Evolutionary conservation across 345 rosid species (phyloP).

Genomic region (Physaria fendleri): DNA sequence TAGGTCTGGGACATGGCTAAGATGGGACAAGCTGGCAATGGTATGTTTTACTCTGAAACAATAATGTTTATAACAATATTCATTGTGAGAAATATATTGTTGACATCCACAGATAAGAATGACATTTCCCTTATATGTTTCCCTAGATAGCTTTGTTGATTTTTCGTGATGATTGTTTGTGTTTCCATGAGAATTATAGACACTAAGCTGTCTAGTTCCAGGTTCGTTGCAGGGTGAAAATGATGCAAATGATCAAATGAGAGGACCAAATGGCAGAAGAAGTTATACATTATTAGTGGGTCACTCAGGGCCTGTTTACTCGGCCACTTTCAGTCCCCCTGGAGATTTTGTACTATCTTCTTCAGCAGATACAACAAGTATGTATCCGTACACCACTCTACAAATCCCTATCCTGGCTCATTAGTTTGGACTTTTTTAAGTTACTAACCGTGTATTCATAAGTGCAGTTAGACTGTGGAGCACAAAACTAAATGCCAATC

Average conservation of each 20-base stretch:
- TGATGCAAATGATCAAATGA: slow-evolving; percentile 46
- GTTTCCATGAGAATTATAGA: neutral
- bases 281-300: slow-evolving; percentile 72
- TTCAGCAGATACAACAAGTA: slow-evolving; percentile 93
- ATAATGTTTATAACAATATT: neutral
- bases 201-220: slow-evolving; percentile 32
- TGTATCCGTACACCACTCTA: slow-evolving; percentile 6
- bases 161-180: slow-evolving; percentile 11
- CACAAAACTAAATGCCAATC: slow-evolving; percentile 89
- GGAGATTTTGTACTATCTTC: slow-evolving; percentile 91
- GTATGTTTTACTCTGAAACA: slow-evolving; percentile 37
- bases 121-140: neutral
- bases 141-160: neutral
- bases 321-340: slow-evolving; percentile 78
- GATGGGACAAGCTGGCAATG: slow-evolving; percentile 59
- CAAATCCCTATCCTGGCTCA: neutral
- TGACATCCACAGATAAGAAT: neutral
- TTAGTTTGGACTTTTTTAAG: slow-evolving; percentile 3
- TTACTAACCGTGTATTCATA: slow-evolving; percentile 4
- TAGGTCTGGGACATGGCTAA: slow-evolving; percentile 99
- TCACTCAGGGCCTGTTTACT: slow-evolving; percentile 94
- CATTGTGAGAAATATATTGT: neutral
- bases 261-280: slow-evolving; percentile 46
- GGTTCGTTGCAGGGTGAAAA: slow-evolving; percentile 72
- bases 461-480: slow-evolving; percentile 90